A percentile compares a stretch with the other conserved stretches of the same genome.
These are phyloP conservation scores for Aspergillus incahuasiensis DNA, from an alignment of 495 filamentous ascomycete species.

Conservation along the genomic window DNA sequence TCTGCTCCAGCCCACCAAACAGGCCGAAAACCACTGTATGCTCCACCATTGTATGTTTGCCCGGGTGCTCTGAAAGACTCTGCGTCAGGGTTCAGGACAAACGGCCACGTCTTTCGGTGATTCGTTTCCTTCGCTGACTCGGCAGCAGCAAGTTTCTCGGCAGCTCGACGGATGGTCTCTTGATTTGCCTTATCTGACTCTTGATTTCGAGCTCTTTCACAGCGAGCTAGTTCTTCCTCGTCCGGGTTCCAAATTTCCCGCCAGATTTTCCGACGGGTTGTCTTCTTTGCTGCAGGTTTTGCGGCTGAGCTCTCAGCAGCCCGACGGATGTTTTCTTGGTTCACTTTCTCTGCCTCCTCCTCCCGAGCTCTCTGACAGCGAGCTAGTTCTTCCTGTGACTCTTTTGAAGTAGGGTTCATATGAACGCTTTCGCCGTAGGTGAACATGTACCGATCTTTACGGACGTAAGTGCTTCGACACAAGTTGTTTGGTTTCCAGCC, in stretches of 20 bases:
- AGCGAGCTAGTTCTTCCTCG: constrained; percentile 18
- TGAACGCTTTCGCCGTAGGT: constrained; percentile 32
- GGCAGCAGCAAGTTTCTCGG: background rate
- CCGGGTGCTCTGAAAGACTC: background rate
- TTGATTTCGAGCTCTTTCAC: constrained; percentile 5
- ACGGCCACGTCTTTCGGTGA: background rate
- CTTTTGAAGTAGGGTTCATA: constrained; percentile 25
- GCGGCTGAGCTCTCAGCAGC: background rate
- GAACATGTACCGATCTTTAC: constrained; percentile 24
- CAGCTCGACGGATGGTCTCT: background rate
- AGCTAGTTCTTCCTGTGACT: constrained; percentile 22
- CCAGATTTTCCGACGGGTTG: background rate
- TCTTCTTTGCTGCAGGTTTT: background rate
- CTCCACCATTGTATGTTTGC: background rate
- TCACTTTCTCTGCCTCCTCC: background rate
- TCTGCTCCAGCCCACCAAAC: background rate
- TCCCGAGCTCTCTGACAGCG: constrained; percentile 9
- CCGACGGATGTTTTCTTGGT: background rate
- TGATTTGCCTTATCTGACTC: background rate
- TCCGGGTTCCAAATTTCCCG: background rate
- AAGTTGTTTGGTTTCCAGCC: constrained; percentile 10
- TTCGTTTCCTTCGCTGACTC: background rate
- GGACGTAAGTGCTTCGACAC: background rate
- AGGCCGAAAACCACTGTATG: background rate
- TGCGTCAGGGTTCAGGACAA: background rate